These are phyloP conservation scores for Cladophialophora psammophila DNA, from an alignment of 2,329 filamentous ascomycete genomes.

Conservation along the genomic window DNA sequence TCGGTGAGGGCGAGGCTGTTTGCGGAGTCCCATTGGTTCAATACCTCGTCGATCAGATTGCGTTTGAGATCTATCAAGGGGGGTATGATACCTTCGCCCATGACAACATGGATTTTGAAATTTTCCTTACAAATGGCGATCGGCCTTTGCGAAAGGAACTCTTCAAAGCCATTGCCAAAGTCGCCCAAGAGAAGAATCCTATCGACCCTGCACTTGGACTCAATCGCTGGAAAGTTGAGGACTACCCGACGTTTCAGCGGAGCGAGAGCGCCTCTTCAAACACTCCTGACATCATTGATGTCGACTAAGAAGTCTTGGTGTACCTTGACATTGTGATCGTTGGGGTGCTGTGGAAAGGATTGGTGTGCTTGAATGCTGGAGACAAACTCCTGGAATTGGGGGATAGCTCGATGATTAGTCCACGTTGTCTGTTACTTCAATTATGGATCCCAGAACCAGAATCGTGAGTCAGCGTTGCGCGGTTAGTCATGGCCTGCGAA, in stretches of 20 bases:
- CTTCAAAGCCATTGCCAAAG: conserved; percentile 28
- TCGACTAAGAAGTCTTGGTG: conserved; percentile 16
- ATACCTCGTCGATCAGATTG: conserved; percentile 39
- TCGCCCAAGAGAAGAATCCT: conserved; percentile 21
- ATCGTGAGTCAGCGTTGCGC: conserved; percentile 14
- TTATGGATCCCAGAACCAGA: conserved; percentile 2
- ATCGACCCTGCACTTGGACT: conserved; percentile 30
- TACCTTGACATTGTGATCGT: not conserved
- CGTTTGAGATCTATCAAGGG: conserved; percentile 35
- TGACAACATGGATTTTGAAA: conserved; percentile 27
- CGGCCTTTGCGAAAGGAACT: conserved; percentile 26
- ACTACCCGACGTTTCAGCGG: conserved; percentile 6
- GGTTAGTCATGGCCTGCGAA: conserved; percentile 12
- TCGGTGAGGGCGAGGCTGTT: conserved; percentile 24
- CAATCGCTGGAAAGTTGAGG: conserved; percentile 28
- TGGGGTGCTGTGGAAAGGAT: not conserved
- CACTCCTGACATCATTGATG: conserved; percentile 16
- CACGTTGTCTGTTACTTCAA: not conserved
- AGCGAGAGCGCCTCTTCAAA: not conserved
- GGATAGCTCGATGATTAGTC: too few species aligned
- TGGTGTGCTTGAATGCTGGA: not conserved
- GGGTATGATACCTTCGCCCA: conserved; percentile 29
- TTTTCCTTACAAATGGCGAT: conserved; percentile 21
- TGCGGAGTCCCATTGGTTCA: conserved; percentile 24
- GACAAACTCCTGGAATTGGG: not conserved